Evolutionary conservation across 1,139 yeast species (phyloP).

Genomic region (Trichomonascaceae sp.): DNA sequence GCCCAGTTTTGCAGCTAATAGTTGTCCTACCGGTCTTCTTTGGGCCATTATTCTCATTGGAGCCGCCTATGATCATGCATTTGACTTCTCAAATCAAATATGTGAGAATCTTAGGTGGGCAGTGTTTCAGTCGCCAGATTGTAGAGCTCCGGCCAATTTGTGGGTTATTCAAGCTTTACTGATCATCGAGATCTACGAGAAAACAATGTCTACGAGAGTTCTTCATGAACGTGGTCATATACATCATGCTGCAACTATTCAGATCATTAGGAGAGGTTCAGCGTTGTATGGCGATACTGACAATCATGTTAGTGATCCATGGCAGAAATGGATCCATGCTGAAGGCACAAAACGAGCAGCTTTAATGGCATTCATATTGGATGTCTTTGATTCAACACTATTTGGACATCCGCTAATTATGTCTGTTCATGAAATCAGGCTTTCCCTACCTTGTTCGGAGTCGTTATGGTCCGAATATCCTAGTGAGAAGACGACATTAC

Average conservation of each 20-base stretch:
- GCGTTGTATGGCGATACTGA: constrained; percentile 37
- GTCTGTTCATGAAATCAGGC: constrained; percentile 63
- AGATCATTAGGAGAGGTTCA: constrained; percentile 64
- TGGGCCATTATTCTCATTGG: constrained; percentile 55
- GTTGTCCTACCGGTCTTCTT: constrained; percentile 48
- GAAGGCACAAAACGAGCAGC: constrained; percentile 77
- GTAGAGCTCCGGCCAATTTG: constrained; percentile 49
- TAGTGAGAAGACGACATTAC: constrained; percentile 22
- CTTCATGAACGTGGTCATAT: constrained; percentile 67
- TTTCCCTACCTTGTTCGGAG: constrained; percentile 75
- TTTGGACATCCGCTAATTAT: constrained; percentile 70
- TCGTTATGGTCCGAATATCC: constrained; percentile 58
- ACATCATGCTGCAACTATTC: constrained; percentile 74
- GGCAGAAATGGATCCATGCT: constrained; percentile 66
- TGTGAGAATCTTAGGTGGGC: constrained; percentile 59
- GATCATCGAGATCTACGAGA: constrained; percentile 61
- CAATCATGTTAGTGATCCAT: constrained; percentile 26
- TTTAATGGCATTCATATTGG: constrained; percentile 72
- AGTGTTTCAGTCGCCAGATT: constrained; percentile 54
- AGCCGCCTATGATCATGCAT: constrained; percentile 37
- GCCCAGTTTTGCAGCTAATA: constrained; percentile 55
- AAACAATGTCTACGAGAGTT: constrained; percentile 46
- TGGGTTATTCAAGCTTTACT: constrained; percentile 65
- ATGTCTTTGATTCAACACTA: constrained; percentile 70
- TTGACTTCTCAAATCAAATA: constrained; percentile 39